Evolutionary conservation across 345 rosid species (phyloP), one percentile per base, ranked within the genome.

Genomic region (Brassica juncea): DNA sequence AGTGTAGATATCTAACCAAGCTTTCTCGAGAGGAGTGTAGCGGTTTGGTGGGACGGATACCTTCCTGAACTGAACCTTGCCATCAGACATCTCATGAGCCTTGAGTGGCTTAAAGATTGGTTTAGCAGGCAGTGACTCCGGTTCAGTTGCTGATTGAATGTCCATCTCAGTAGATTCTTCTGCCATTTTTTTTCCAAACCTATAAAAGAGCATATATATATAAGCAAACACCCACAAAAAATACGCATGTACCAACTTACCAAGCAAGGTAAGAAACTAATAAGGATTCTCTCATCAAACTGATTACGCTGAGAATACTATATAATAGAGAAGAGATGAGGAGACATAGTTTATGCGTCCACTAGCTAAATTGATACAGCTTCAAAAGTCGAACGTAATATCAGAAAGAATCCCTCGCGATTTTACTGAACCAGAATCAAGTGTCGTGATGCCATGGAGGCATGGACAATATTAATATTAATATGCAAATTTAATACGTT

Each of bases 1-100:
- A 3, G 91, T 72, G 82, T 89, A 90, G 75, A 93, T 90, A 25
- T 89, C 92, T 92, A 90, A 85, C 98, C 98, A 93, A 16, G 81
- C 85, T 81, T 91, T 93, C 88, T 90, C 89, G 16, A 89, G 86
- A 61, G 98, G 97, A 3, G 94, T 49, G 82, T 89, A 91, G 58
- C 97, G 86, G 73, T 90, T 93, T 6, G 93, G 91, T 4, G 97
- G 95, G 42, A 93, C 98, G 0, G 90, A 80, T 2, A 91, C 84
- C 78, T 88, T 91, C 62, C 95, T 78, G 71, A 91, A 87, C 73
- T 93, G 92, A 70, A 90, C 90, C 37, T 70, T 81, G 2, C 97
- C 94, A 34, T 89, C 94, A 6, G 57, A 49, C 19, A 49, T 49
- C 16, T 49, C 57, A n/a, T 49, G 19, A 49, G 19, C 57, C 57